Evolutionary conservation across 1,284 basidiomycete species (phyloP), one percentile per base, ranked within the genome.

Genomic region (Ceratobasidium sp.): DNA sequence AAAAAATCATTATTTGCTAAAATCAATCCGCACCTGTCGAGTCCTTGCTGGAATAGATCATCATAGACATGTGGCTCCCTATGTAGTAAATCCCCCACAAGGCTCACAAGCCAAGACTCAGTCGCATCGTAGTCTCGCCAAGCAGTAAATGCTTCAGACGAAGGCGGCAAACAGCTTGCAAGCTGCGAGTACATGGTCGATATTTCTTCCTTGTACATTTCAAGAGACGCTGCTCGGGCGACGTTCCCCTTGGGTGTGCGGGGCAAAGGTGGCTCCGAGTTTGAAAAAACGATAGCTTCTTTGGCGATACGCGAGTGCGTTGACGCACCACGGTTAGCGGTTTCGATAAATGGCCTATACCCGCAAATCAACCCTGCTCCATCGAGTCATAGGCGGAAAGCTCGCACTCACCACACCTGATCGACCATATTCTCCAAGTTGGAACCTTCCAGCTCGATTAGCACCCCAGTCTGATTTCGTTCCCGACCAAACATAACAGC

Each of bases 401-500:
- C n/a, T n/a, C 54, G 13, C 6, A 77, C 82, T 17, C 52, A 87
- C 85, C 83, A 84, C 6, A 86, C 84, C 65, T 65, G 78, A 77
- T 84, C 82, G n/a, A 84, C 73, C 77, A 85, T 85, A 1, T 79
- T 80, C 0, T 80, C 81, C 7, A 85, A 76, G 57, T 80, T 57
- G 52, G 80, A 80, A 25, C 79, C 80, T 13, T 71, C 79, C 0
- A 86, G 86, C 46, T 87, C 84, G 11, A 88, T 78, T 8, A 88
- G 76, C 15, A 87, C 81, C 1, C 87, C 87, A 13, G 82, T 83
- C 67, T 86, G 85, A 78, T 85, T 85, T 25, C 83, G 81, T 7
- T 86, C 85, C 0, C 85, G 80, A 0, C 87, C 87, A 77, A 88
- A 83, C 81, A 86, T 83, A 49, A 86, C 77, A 8, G 81, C 80